These are phyloP conservation scores for Ceratocystis harringtonii DNA, from an alignment of 2,329 filamentous ascomycete species.

Conservation along the genomic window DNA sequence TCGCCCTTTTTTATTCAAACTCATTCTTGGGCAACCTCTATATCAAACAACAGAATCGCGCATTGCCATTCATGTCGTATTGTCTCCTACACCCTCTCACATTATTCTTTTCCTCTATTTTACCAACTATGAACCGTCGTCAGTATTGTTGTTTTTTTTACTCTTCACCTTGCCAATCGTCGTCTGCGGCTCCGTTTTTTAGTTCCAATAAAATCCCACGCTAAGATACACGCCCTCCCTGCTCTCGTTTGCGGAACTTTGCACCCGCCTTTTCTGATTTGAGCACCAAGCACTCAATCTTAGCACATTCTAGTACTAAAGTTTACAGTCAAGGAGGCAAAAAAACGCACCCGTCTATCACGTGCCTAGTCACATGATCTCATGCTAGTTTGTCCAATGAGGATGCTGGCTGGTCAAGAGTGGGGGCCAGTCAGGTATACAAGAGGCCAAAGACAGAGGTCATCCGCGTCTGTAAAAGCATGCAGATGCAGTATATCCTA, in stretches of 20 bases:
- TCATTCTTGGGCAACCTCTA: too few species aligned
- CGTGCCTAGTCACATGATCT: not conserved
- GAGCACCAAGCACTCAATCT: not conserved
- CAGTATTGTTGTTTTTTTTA: not conserved
- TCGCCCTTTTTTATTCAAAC: not conserved
- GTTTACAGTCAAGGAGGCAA: too few species aligned
- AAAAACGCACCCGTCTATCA: not conserved
- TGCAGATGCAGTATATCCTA: not conserved
- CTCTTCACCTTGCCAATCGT: not conserved
- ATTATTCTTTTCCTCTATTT: not conserved
- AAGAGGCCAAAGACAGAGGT: not conserved
- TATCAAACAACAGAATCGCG: too few species aligned
- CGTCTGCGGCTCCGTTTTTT: slow-evolving; percentile 2
- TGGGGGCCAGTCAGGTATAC: not conserved
- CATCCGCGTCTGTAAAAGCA: not conserved
- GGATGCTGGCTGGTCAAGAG: not conserved
- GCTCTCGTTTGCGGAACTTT: not conserved
- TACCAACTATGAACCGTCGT: not conserved
- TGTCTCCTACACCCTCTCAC: not conserved
- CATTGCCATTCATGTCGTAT: not conserved
- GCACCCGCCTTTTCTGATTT: slow-evolving; percentile 4
- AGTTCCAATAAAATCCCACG: slow-evolving; percentile 1
- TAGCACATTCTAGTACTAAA: not conserved
- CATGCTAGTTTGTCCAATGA: not conserved
- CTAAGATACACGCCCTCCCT: not conserved